phyloP scores from a whole-genome alignment of 1,284 basidiomycete genomes.

The Malassezia nana region DNA sequence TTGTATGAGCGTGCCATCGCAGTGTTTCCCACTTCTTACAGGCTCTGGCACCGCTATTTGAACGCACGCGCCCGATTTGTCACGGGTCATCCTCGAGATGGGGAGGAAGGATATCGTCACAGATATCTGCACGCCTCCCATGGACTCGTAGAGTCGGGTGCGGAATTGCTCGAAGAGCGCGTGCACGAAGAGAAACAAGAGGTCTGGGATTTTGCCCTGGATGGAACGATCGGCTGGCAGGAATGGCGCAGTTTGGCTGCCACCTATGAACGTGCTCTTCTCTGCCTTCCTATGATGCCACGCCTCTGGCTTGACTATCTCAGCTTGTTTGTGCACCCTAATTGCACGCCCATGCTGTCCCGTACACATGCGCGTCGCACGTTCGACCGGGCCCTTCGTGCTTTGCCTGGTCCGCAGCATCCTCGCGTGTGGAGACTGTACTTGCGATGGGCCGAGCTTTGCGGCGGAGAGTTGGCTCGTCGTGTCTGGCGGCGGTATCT shows the following conservation, averaged over 20 bases:
- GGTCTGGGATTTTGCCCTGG: slow-evolving; percentile 69
- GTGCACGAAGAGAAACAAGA: slow-evolving; percentile 61
- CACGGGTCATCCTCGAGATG: slow-evolving; percentile 59
- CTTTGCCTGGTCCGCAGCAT: slow-evolving; percentile 87
- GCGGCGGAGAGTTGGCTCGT: slow-evolving; percentile 73
- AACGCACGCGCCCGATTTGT: slow-evolving; percentile 74
- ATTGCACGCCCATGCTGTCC: slow-evolving; percentile 72
- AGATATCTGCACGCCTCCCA: slow-evolving; percentile 50
- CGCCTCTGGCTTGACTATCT: slow-evolving; percentile 88
- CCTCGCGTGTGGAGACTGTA: slow-evolving; percentile 86
- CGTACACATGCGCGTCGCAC: slow-evolving; percentile 83
- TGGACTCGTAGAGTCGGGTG: slow-evolving; percentile 56
- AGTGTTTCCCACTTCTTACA: slow-evolving; percentile 80
- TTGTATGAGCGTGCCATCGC: slow-evolving; percentile 83
- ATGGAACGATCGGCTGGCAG: slow-evolving; percentile 77
- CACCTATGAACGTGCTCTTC: slow-evolving; percentile 79
- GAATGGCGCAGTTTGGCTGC: slow-evolving; percentile 88
- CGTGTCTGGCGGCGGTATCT: slow-evolving; percentile 84
- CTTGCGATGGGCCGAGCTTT: slow-evolving; percentile 80
- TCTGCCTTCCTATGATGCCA: slow-evolving; percentile 89
- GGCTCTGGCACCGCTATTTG: slow-evolving; percentile 89
- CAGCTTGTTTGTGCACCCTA: slow-evolving; percentile 77
- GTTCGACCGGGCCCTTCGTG: slow-evolving; percentile 86
- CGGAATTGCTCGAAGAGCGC: slow-evolving; percentile 31
- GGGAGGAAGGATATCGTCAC: slow-evolving; percentile 43